These are phyloP conservation scores for Berberis vulgaris DNA, from an alignment of 164 flowering plant genomes.

Conservation along the genomic window DNA sequence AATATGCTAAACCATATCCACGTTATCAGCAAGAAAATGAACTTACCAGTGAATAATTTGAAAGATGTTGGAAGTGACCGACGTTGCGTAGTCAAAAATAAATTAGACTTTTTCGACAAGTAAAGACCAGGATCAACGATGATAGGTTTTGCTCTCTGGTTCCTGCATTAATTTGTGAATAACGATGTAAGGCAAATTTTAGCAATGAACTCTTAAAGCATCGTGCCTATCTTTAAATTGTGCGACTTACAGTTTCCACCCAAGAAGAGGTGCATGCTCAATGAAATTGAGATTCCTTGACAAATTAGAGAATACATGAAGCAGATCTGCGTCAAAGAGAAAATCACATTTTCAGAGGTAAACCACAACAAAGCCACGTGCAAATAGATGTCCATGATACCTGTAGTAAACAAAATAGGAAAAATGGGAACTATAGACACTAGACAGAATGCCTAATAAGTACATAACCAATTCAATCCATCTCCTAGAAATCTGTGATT, in stretches of 20 bases:
- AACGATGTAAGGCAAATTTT: neutral
- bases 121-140: constrained; percentile 92
- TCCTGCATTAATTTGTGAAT: constrained; percentile 33
- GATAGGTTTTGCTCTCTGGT: constrained; percentile 81
- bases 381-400: too few relatives aligned
- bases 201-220: too few relatives aligned
- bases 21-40: neutral
- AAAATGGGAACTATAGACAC: too few relatives aligned
- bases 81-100: constrained; percentile 58
- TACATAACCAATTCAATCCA: too few relatives aligned
- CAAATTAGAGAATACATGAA: constrained; percentile 66
- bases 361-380: too few relatives aligned
- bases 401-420: too few relatives aligned
- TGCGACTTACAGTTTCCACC: constrained; percentile 89
- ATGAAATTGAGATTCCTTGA: constrained; percentile 83
- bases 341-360: constrained; percentile 1
- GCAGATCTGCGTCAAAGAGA: constrained; percentile 61
- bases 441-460: too few relatives aligned
- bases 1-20: too few relatives aligned
- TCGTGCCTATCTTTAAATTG: neutral
- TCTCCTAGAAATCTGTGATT: too few relatives aligned
- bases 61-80: constrained; percentile 81
- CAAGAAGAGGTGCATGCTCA: constrained; percentile 57
- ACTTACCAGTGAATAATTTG: constrained; percentile 79
- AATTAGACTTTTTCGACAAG: constrained; percentile 70